These are phyloP conservation scores for Sodiomyces alkalinus DNA, from an alignment of 2,329 filamentous ascomycete genomes.

Conservation along the genomic window DNA sequence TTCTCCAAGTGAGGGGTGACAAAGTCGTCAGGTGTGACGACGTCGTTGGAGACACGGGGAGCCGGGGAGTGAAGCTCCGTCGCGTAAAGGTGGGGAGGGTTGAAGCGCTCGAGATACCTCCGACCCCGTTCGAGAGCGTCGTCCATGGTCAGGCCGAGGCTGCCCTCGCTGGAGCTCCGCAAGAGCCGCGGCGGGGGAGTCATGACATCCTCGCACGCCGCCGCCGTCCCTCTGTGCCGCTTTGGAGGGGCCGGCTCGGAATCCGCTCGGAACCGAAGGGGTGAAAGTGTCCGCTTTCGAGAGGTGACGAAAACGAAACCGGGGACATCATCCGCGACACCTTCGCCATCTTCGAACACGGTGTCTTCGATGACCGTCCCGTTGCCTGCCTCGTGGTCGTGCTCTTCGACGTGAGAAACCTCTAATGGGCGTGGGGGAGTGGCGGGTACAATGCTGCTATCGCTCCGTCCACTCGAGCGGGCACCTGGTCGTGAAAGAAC, in stretches of 20 bases:
- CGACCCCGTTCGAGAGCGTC: too few species aligned
- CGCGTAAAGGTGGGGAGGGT: too few species aligned
- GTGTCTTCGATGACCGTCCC: not conserved
- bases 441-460: too few species aligned
- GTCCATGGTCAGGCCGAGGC: too few species aligned
- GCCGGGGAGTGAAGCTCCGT: constrained; percentile 37
- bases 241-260: constrained; percentile 17
- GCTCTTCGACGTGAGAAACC: constrained; percentile 1
- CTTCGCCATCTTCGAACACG: constrained; percentile 1
- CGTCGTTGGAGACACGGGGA: constrained; percentile 16
- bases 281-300: constrained; percentile 7
- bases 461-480: too few species aligned
- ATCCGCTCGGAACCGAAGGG: constrained; percentile 10
- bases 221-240: constrained; percentile 6
- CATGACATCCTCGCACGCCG: too few species aligned
- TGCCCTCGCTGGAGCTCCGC: too few species aligned
- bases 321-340: too few species aligned
- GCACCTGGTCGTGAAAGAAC: too few species aligned
- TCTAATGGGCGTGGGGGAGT: not conserved
- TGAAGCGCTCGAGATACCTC: constrained; percentile 14
- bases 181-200: too few species aligned
- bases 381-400: not conserved
- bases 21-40: constrained; percentile 30
- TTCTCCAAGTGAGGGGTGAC: constrained; percentile 43
- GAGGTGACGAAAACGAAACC: not conserved